Evolutionary conservation across 148 eudicot genomes (phyloP).

Genomic region (Silene conica): DNA sequence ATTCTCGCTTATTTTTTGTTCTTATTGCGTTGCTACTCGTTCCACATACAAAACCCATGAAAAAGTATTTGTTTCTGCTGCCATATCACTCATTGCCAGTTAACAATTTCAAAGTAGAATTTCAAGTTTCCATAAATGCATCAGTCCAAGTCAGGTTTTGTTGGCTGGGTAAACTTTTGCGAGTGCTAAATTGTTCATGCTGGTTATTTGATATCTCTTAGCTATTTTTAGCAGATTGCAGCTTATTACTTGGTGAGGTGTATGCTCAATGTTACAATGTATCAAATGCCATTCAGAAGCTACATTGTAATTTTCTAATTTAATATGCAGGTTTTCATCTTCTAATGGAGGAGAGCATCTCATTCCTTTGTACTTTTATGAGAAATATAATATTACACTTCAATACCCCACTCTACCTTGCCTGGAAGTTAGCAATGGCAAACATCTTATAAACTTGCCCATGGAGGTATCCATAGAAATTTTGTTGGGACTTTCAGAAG

Average conservation of each 20-base stretch:
- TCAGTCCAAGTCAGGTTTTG: no score
- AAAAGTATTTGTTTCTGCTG: no score
- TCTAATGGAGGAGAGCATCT: conserved; percentile 14
- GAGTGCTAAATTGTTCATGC: not conserved
- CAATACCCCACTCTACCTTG: conserved; percentile 45
- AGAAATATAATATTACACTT: conserved; percentile 37
- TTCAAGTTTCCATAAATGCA: no score
- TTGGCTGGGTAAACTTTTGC: no score
- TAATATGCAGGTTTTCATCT: conserved; percentile 28
- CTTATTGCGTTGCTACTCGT: no score
- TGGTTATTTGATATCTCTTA: not conserved
- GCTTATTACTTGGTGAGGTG: not conserved
- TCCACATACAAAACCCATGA: no score
- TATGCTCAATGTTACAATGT: not conserved
- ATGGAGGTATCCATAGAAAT: conserved; percentile 50
- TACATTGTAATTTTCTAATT: not conserved
- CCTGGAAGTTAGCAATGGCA: conserved; percentile 40
- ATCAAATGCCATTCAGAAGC: not conserved
- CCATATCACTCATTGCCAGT: no score
- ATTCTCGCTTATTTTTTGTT: no score
- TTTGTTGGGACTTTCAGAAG: not conserved
- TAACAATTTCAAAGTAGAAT: no score
- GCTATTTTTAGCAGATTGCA: not conserved
- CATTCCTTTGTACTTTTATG: conserved; percentile 43
- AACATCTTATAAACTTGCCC: conserved; percentile 44